Conservation (phyloP, 345 rosid genomes). For the Ricinus communis region DNA sequence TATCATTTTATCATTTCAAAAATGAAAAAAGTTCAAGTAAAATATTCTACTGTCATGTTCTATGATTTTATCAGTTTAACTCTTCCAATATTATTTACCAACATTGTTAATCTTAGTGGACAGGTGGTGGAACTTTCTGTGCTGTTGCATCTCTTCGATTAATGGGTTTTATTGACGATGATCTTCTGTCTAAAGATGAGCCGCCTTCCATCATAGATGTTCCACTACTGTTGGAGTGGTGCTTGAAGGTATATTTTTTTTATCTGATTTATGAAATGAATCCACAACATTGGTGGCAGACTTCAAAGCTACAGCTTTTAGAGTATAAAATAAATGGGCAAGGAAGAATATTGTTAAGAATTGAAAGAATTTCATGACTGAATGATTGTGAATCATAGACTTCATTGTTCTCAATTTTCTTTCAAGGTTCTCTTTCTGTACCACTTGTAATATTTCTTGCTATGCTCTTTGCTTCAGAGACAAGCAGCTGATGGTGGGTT, state of each 20-base stretch:
- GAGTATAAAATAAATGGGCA: slow-evolving; percentile 8
- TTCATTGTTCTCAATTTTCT: neutral
- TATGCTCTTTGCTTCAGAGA: slow-evolving; percentile 48
- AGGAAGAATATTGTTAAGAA: neutral
- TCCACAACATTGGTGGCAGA: neutral
- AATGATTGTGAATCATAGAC: slow-evolving; percentile 6
- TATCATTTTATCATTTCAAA: neutral
- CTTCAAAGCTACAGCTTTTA: slow-evolving; percentile 1
- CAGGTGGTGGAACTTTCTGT: slow-evolving; percentile 97
- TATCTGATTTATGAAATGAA: slow-evolving; percentile 15
- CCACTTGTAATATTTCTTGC: neutral
- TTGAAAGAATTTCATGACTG: slow-evolving; percentile 1
- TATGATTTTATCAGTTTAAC: neutral
- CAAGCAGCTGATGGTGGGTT: slow-evolving; percentile 85
- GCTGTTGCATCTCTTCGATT: slow-evolving; percentile 83
- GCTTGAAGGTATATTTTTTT: slow-evolving; percentile 55
- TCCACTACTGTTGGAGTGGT: slow-evolving; percentile 65
- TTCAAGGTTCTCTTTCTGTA: slow-evolving; percentile 9
- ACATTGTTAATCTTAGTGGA: slow-evolving; percentile 46
- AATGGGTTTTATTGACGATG: slow-evolving; percentile 79
- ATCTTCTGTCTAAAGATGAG: slow-evolving; percentile 44
- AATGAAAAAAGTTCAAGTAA: neutral
- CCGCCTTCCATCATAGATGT: slow-evolving; percentile 46
- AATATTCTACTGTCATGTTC: neutral
- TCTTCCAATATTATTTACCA: slow-evolving; percentile 32